Base-by-base conservation (phyloP, 352 stramenopile genomes). In the Detonula confervacea region DNA sequence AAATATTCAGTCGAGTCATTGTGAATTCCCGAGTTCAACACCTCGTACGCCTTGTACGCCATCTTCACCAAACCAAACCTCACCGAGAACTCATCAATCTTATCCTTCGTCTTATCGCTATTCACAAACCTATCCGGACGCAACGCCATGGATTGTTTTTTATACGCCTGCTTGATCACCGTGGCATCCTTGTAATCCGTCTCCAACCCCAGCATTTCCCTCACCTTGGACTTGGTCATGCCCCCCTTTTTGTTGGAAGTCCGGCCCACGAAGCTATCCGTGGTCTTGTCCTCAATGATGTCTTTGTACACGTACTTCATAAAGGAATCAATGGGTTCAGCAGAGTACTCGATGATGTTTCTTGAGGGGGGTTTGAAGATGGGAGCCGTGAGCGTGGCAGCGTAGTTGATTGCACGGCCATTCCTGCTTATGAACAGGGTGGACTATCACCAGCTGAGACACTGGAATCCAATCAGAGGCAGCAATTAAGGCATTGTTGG, bases 381-480 rank as follows among this genome's bases (percentile, higher is more conserved):
- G 0, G 75, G 76, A 24, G 87, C 71, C 11, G 80, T 79, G 11
- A 84, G 46, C 5, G 57, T 71, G 1, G 83, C 87, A 18, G 81
- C 35, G 55, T 86, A 70, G 54, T 70, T 79, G 22, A 91, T 81
- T n/a, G n/a, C n/a, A n/a, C n/a, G n/a, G n/a, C n/a, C n/a, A n/a
- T n/a, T n/a, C n/a, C n/a, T n/a, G n/a, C n/a, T n/a, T n/a, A n/a
- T n/a, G n/a, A n/a, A 77, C 39, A 8, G 71, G 51, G 33, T 77
- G 51, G 25, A 64, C 64, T 3, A 93, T 46, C 51, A 64, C 80
- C 20, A 93, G 16, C 60, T 91, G 85, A n/a, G 83, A 79, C 12
- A 93, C 79, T 2, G 87, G 87, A 35, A 93, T 68, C 87, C 87
- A 93, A 73, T 93, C 87, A 14, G 70, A 67, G 5, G 76, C 69